Evolutionary conservation across 192 early-diverging fungal genomes (phyloP).

Genomic region (Phlyctochytrium bullatum): DNA sequence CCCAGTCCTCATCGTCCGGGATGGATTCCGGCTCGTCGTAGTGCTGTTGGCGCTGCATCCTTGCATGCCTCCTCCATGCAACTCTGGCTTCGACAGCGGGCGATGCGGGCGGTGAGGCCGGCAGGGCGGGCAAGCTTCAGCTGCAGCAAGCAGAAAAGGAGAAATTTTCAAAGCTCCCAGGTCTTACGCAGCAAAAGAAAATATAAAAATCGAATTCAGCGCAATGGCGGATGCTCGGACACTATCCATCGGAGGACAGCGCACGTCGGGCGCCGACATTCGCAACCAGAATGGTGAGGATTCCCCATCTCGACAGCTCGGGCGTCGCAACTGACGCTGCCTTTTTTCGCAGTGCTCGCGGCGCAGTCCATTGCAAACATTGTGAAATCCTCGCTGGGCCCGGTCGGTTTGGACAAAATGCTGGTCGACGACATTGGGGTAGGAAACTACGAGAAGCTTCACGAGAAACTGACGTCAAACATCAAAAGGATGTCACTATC

Average conservation of each 20-base stretch:
- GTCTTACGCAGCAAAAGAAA: constrained; percentile 1
- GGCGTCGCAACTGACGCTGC: constrained; percentile 5
- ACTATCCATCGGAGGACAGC: constrained; percentile 81
- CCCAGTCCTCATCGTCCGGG: no score
- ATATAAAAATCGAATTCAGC: neutral
- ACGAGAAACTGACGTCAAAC: neutral
- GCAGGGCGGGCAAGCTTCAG: no score
- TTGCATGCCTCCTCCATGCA: no score
- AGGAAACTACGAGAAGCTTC: constrained; percentile 11
- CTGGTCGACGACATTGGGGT: constrained; percentile 99
- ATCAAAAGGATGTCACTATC: constrained; percentile 91
- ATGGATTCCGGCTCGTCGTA: no score
- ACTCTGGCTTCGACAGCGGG: no score
- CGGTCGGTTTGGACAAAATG: constrained; percentile 99
- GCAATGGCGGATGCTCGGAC: constrained; percentile 27
- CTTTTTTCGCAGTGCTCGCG: constrained; percentile 74
- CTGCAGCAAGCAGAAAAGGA: no score
- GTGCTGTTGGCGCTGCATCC: no score
- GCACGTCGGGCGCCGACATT: constrained; percentile 88
- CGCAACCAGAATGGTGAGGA: constrained; percentile 86
- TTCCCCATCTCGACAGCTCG: neutral
- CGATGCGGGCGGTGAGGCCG: no score
- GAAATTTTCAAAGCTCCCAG: no score
- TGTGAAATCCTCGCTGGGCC: constrained; percentile 97
- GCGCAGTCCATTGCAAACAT: constrained; percentile 96